A percentile compares a stretch with the other conserved stretches of the same genome.
phyloP scores from a whole-genome alignment of 495 filamentous ascomycete genomes.

The Xylaria grammica region DNA sequence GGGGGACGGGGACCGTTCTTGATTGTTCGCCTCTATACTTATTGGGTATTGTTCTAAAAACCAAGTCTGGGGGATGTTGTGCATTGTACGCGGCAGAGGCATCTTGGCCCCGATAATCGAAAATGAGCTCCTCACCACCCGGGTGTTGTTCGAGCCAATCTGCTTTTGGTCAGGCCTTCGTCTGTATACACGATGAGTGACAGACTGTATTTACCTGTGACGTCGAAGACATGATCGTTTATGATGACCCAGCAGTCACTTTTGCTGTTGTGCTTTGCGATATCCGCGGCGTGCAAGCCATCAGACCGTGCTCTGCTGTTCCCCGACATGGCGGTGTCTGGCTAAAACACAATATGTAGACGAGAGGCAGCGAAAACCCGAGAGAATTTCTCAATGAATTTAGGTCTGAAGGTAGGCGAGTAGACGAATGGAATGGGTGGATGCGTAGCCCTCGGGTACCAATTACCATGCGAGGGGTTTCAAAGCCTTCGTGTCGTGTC shows the following conservation, averaged over 20 bases:
- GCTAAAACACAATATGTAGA: neutral
- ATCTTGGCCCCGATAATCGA: slow-evolving; percentile 4
- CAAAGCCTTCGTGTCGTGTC: neutral
- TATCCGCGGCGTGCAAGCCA: neutral
- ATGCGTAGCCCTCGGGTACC: neutral
- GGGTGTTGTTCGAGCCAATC: neutral
- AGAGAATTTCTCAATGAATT: too few relatives aligned
- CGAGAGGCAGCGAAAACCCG: too few relatives aligned
- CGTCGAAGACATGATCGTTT: neutral
- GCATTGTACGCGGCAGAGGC: neutral
- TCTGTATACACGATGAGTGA: neutral
- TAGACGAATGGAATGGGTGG: neutral
- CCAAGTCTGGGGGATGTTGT: neutral
- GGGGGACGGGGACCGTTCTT: too few relatives aligned
- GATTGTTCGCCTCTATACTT: too few relatives aligned
- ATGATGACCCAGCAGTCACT: neutral
- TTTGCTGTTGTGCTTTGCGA: slow-evolving; percentile 1
- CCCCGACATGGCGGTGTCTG: neutral
- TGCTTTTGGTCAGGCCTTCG: neutral
- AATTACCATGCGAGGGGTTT: neutral
- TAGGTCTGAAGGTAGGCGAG: neutral
- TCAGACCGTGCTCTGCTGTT: too few relatives aligned
- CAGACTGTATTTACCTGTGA: neutral
- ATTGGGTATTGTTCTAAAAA: neutral
- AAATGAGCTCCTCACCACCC: neutral